These are phyloP conservation scores for Avena eriantha DNA, from an alignment of 176 grass and related monocot species.

Conservation along the genomic window DNA sequence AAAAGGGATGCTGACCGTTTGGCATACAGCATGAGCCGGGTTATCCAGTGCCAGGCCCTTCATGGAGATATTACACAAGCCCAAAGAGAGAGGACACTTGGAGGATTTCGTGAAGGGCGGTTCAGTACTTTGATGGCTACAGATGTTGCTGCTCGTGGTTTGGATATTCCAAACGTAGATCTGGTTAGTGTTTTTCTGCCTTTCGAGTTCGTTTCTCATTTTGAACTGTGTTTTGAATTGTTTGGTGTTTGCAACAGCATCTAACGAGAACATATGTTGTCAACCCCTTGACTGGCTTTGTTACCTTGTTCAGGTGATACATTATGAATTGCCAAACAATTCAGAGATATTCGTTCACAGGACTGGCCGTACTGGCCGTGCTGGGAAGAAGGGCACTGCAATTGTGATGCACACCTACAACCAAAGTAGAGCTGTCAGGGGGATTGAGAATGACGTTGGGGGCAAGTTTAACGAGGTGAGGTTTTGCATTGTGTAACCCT, in stretches of 20 bases:
- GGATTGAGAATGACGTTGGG: slow-evolving; percentile 79
- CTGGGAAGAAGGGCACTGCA: slow-evolving; percentile 91
- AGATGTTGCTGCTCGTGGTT: slow-evolving; percentile 94
- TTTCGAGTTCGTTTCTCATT: background rate
- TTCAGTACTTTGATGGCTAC: slow-evolving; percentile 93
- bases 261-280: background rate
- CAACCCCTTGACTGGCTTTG: background rate
- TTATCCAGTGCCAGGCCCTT: slow-evolving; percentile 74
- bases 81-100: slow-evolving; percentile 86
- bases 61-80: slow-evolving; percentile 90
- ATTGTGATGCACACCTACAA: slow-evolving; percentile 72
- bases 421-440: slow-evolving; percentile 65
- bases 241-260: background rate
- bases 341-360: slow-evolving; percentile 95
- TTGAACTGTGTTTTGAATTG: background rate
- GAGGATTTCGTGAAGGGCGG: slow-evolving; percentile 77
- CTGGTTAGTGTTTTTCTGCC: slow-evolving; percentile 58
- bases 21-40: slow-evolving; percentile 70
- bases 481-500: background rate
- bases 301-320: slow-evolving; percentile 68
- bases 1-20: slow-evolving; percentile 85
- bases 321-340: slow-evolving; percentile 89
- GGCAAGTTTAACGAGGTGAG: slow-evolving; percentile 77
- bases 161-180: slow-evolving; percentile 99
- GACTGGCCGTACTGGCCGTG: slow-evolving; percentile 95